Percentiles rank a stretch among this genome's conserved stretches.
phyloP scores from a whole-genome alignment of 2,329 filamentous ascomycete genomes.

The Cercospora citrullina region DNA sequence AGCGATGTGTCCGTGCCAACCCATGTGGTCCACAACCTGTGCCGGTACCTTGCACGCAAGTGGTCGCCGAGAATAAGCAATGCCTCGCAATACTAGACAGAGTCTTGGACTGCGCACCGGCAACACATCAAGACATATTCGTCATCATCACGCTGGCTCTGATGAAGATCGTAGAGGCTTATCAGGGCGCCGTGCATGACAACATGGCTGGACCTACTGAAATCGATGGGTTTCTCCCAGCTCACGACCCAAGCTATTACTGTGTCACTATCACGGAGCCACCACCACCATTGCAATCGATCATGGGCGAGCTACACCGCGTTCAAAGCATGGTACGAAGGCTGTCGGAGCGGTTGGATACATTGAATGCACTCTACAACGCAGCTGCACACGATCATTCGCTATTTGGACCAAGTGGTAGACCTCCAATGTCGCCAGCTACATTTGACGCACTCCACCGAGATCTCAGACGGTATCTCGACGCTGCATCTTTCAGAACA shows the following conservation, averaged over 20 bases:
- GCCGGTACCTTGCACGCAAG: background rate
- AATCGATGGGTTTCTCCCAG: background rate
- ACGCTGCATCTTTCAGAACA: background rate
- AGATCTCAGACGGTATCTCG: background rate
- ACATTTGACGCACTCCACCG: background rate
- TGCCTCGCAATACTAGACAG: background rate
- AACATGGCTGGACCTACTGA: background rate
- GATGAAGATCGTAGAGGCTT: background rate
- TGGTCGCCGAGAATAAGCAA: background rate
- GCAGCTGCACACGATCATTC: background rate
- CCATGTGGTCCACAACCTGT: background rate
- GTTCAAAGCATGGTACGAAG: background rate
- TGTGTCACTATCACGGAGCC: background rate
- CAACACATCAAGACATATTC: background rate
- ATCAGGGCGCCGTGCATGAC: constrained; percentile 31
- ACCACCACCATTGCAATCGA: background rate
- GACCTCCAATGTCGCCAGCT: background rate
- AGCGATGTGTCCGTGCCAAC: background rate
- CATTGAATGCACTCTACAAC: background rate
- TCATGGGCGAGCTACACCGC: background rate
- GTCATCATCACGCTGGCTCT: background rate
- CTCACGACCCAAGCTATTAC: background rate
- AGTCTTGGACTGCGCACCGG: background rate
- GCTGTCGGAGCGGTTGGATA: background rate
- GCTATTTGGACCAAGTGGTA: background rate